A percentile compares a stretch with the other conserved stretches of the same genome.
phyloP scores from a whole-genome alignment of 345 rosid species.

The Brassica nigra region DNA sequence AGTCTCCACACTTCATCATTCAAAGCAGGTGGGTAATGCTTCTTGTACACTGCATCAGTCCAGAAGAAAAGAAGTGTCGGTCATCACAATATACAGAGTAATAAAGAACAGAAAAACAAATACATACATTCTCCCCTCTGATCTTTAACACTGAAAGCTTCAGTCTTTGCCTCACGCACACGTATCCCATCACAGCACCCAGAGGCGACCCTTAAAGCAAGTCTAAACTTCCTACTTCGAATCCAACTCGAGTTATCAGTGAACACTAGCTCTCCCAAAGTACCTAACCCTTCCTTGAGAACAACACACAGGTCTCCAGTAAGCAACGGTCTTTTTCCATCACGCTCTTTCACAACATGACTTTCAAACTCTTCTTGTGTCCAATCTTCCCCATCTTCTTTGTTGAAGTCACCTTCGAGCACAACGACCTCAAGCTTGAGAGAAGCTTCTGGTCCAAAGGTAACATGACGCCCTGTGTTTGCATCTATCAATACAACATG shows the following conservation, averaged over 20 bases:
- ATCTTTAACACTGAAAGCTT: constrained; percentile 87
- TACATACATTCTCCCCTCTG: constrained; percentile 85
- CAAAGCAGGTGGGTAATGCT: constrained; percentile 88
- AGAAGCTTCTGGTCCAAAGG: constrained; percentile 72
- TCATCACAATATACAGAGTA: background rate
- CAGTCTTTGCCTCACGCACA: constrained; percentile 88
- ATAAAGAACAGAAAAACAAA: background rate
- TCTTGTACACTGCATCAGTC: constrained; percentile 71
- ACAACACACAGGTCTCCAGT: constrained; percentile 72
- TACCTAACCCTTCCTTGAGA: constrained; percentile 92
- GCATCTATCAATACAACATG: constrained; percentile 71
- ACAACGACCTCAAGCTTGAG: constrained; percentile 78
- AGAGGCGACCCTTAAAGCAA: constrained; percentile 70
- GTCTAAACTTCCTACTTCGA: constrained; percentile 87
- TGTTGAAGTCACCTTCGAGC: constrained; percentile 88
- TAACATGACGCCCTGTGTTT: constrained; percentile 60
- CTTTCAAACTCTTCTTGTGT: constrained; percentile 81
- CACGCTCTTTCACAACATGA: constrained; percentile 89
- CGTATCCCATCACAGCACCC: constrained; percentile 75
- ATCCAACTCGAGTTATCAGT: constrained; percentile 97
- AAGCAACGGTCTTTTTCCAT: constrained; percentile 87
- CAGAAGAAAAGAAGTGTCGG: background rate
- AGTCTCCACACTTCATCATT: constrained; percentile 88
- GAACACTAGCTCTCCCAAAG: constrained; percentile 77
- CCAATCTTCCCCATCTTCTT: constrained; percentile 58